Conservation (phyloP, 495 filamentous ascomycete genomes). For the Margaritispora aquatica region DNA sequence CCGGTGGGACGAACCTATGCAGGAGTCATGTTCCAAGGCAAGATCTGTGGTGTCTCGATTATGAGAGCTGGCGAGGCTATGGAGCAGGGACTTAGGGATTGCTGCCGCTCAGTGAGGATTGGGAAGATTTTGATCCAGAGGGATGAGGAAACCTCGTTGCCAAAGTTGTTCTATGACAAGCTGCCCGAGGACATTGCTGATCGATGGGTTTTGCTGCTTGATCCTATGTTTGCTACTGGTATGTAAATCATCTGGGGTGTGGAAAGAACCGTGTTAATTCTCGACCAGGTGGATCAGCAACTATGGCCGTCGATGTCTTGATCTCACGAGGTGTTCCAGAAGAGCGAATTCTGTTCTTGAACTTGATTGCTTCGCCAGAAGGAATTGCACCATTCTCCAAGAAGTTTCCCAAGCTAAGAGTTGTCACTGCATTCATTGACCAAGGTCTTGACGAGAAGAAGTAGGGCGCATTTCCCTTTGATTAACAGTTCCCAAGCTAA, state of each 20-base stretch:
- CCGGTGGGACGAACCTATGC: constrained; percentile 85
- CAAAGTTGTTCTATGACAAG: constrained; percentile 95
- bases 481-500: constrained; percentile 22
- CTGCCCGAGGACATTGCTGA: constrained; percentile 88
- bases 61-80: constrained; percentile 98
- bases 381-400: constrained; percentile 85
- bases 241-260: constrained; percentile 22
- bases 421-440: constrained; percentile 96
- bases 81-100: constrained; percentile 95
- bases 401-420: constrained; percentile 83
- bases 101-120: constrained; percentile 92
- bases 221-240: constrained; percentile 99
- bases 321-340: constrained; percentile 87
- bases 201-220: constrained; percentile 89
- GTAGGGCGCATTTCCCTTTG: background rate
- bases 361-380: constrained; percentile 91
- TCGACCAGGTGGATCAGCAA: constrained; percentile 76
- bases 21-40: constrained; percentile 91
- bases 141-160: constrained; percentile 89
- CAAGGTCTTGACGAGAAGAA: constrained; percentile 35
- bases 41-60: constrained; percentile 97
- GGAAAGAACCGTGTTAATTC: background rate
- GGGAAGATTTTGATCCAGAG: constrained; percentile 97
- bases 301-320: constrained; percentile 91
- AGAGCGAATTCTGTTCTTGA: constrained; percentile 90